Evolutionary conservation across 345 rosid genomes (phyloP).

Genomic region (Tarenaya hassleriana): DNA sequence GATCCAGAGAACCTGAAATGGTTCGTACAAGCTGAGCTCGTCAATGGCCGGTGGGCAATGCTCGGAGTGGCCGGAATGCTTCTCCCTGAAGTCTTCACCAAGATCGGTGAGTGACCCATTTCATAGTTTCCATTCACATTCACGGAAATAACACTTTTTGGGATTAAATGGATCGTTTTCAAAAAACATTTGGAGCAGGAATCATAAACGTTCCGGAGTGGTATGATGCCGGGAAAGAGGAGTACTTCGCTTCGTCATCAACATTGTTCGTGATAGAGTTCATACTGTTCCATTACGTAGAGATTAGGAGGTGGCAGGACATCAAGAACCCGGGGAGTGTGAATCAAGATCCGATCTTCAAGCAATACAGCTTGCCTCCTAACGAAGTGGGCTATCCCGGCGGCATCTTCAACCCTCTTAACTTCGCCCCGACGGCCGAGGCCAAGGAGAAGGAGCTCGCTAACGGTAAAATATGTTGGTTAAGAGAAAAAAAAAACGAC

Average conservation of each 20-base stretch:
- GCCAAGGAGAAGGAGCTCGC: conserved; percentile 98
- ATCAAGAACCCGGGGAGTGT: conserved; percentile 96
- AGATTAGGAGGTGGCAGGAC: conserved; percentile 97
- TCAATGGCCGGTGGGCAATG: conserved; percentile 93
- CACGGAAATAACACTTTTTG: too few species aligned
- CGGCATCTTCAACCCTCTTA: conserved; percentile 89
- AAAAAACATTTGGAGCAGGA: conserved; percentile 17
- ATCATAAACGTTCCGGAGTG: conserved; percentile 69
- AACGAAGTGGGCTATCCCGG: conserved; percentile 87
- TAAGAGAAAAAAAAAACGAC: too few species aligned
- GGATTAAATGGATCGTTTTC: neutral
- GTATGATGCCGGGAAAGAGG: conserved; percentile 86
- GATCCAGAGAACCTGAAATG: conserved; percentile 93
- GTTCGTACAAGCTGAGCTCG: conserved; percentile 91
- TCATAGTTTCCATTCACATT: too few species aligned
- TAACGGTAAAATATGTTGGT: conserved; percentile 61
- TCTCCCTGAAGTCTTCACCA: conserved; percentile 85
- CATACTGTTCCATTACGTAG: conserved; percentile 93
- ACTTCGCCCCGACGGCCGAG: conserved; percentile 73
- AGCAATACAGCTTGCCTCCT: conserved; percentile 95
- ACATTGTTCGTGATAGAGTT: conserved; percentile 93
- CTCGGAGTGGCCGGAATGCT: conserved; percentile 95
- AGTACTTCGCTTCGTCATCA: conserved; percentile 88
- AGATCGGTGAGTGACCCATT: conserved; percentile 41
- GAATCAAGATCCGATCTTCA: conserved; percentile 96